Conservation (phyloP, 2,329 filamentous ascomycete species). For the Onygenales sp. region DNA sequence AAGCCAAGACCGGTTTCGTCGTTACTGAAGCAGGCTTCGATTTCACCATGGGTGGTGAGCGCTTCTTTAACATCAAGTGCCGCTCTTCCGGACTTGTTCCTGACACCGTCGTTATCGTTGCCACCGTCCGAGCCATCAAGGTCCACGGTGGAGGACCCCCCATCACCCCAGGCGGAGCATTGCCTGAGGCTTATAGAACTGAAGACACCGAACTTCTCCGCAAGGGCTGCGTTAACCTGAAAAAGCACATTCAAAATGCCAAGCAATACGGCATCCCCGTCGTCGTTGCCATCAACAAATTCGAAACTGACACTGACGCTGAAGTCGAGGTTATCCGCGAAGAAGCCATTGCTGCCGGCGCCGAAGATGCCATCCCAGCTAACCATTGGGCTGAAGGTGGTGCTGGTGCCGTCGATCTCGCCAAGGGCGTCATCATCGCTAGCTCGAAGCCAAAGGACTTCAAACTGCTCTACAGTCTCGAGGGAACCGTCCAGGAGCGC, state of each 20-base stretch:
- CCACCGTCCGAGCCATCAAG: slow-evolving; percentile 90
- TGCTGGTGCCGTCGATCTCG: slow-evolving; percentile 78
- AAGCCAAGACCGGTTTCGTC: slow-evolving; percentile 78
- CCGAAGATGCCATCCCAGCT: slow-evolving; percentile 83
- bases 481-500: slow-evolving; percentile 73
- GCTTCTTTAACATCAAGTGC: slow-evolving; percentile 99
- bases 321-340: slow-evolving; percentile 84
- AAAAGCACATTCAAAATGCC: slow-evolving; percentile 90
- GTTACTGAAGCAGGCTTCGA: slow-evolving; percentile 97
- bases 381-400: slow-evolving; percentile 98
- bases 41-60: slow-evolving; percentile 98
- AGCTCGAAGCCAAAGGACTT: slow-evolving; percentile 78
- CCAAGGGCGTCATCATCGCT: slow-evolving; percentile 74
- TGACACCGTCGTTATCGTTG: slow-evolving; percentile 89
- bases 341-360: slow-evolving; percentile 82
- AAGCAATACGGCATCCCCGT: slow-evolving; percentile 84
- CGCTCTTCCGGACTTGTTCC: slow-evolving; percentile 85
- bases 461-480: slow-evolving; percentile 73
- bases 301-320: slow-evolving; percentile 85
- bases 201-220: slow-evolving; percentile 91
- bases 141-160: slow-evolving; percentile 95
- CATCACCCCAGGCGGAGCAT: slow-evolving; percentile 73
- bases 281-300: slow-evolving; percentile 94
- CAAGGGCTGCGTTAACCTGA: slow-evolving; percentile 83
- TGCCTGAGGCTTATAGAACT: slow-evolving; percentile 80